Conservation (phyloP, 2,329 filamentous ascomycete species). For the Phoma sp. region DNA sequence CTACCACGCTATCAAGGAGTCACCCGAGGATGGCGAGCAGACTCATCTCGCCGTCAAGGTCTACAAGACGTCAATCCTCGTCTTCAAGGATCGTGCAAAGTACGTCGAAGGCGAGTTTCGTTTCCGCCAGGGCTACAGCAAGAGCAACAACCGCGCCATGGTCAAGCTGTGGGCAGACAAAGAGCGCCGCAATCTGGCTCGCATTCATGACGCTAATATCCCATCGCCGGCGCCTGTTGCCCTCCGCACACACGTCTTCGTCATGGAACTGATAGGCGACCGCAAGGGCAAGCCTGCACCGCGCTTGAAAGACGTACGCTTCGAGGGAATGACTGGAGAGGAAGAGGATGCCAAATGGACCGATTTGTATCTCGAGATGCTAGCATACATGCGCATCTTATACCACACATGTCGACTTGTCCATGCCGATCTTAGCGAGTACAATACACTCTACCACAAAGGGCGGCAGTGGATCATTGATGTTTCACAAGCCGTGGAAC, state of each 20-base stretch:
- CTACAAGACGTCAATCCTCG: constrained; percentile 97
- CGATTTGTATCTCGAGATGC: constrained; percentile 77
- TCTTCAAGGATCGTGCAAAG: constrained; percentile 96
- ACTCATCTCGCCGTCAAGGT: constrained; percentile 92
- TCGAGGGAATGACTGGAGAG: constrained; percentile 66
- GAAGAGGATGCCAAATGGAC: constrained; percentile 72
- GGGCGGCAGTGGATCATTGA: constrained; percentile 90
- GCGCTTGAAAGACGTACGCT: constrained; percentile 82
- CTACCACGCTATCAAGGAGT: constrained; percentile 79
- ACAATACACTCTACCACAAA: constrained; percentile 92
- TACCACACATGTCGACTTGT: constrained; percentile 92
- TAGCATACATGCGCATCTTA: constrained; percentile 89
- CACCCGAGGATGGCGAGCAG: constrained; percentile 55
- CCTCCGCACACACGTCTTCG: constrained; percentile 90
- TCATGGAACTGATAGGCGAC: constrained; percentile 93
- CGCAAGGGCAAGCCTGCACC: constrained; percentile 87
- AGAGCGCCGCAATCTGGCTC: constrained; percentile 90
- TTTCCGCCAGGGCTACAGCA: constrained; percentile 89
- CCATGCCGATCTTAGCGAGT: constrained; percentile 96
- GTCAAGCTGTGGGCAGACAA: constrained; percentile 99
- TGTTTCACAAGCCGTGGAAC: constrained; percentile 96
- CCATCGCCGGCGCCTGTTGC: constrained; percentile 88
- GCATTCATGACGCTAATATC: constrained; percentile 83
- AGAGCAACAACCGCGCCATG: constrained; percentile 94
- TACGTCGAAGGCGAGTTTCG: constrained; percentile 95